Evolutionary conservation across 306 rosid species (phyloP), one percentile per base, ranked within the genome.

Genomic region (Sphenostylis stenocarpa): DNA sequence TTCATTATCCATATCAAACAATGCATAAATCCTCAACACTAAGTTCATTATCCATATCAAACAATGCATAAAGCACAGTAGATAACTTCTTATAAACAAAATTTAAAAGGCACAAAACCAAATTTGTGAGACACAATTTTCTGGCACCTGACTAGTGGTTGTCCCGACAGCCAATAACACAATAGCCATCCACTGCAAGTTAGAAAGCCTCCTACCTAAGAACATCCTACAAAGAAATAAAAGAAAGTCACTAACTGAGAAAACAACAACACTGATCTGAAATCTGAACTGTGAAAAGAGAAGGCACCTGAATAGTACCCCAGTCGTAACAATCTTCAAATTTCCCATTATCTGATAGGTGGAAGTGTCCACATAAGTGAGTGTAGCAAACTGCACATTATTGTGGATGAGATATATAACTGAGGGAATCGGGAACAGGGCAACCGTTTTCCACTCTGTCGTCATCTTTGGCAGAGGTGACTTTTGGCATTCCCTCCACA

Each of bases 331-430:
- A 80, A 94, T 94, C 86, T 94, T 94, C 88, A 94, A 82, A 86
- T 94, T 94, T 2, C 98, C 98, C 98, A 94, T 89, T 56, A 94
- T 92, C 89, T 94, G 98, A 82, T 94, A 91, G 0, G 98, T 94
- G 49, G 98, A 94, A 71, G 98, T 90, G 78, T 94, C 98, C 20
- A 94, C 98, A 78, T 75, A 94, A 2, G 88, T 88, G 70, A 94
- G 88, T 6, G 98, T 94, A 48, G 97, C 95, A 83, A 94, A 94
- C 77, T 94, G 97, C 80, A 94, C 92, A 75, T 92, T 91, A 70
- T 92, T 89, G 49, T 91, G 97, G 67, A 94, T 80, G 69, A 94
- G 86, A 76, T 94, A 94, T 85, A 92, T 90, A 47, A 92, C 47
- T 2, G 97, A 91, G 67, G 98, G 98, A 80, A 91, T 89, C 16